Base-by-base conservation (phyloP, 257 asterid species). In the Lavandula angustifolia region DNA sequence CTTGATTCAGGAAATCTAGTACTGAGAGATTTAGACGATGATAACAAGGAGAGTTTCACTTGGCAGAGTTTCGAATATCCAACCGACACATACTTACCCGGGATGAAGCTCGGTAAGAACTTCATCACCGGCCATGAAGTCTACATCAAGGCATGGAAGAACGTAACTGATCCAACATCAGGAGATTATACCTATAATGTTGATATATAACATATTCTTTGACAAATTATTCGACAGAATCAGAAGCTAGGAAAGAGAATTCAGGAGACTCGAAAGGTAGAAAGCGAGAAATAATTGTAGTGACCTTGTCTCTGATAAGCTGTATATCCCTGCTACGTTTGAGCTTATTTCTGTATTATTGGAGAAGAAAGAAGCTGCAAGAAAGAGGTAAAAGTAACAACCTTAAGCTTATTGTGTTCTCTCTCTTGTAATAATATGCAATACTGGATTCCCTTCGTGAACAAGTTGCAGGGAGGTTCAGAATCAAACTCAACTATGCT, bases 71-170 rank as follows among this genome's bases (percentile, higher is more conserved):
- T 65, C 27, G 41, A 65, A 8, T 40, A 65, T 5, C 70, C 70
- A 3, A 22, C 53, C 0, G 70, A 65, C 9, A 65, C 62, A 2
- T 17, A 51, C 6, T 13, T 65, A 38, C 62, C 70, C 1, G 70
- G 52, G 9, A 65, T 65, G 70, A 52, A 52, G 16, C 62, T 51
- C 6, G 70, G 62, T 1, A 51, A 57, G 70, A 38, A 65, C n/a
- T 51, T 65, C 3, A 22, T 34, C 0, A 51, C 52, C 0, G 70
- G 62, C 4, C 52, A 3, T 0, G 62, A 51, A 51, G 35, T 65
- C 42, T 72, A 54, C 60, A 33, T 78, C 12, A 31, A 77, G 0
- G 79, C 89, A 0, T 79, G 79, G 83, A 81, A 40, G 54, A 69
- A 61, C 37, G 16, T 14, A 3, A 73, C 59, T 0, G 79, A 85